Evolutionary conservation across 768 basidiomycete genomes (phyloP).

Genomic region (Pisolithus orientalis): DNA sequence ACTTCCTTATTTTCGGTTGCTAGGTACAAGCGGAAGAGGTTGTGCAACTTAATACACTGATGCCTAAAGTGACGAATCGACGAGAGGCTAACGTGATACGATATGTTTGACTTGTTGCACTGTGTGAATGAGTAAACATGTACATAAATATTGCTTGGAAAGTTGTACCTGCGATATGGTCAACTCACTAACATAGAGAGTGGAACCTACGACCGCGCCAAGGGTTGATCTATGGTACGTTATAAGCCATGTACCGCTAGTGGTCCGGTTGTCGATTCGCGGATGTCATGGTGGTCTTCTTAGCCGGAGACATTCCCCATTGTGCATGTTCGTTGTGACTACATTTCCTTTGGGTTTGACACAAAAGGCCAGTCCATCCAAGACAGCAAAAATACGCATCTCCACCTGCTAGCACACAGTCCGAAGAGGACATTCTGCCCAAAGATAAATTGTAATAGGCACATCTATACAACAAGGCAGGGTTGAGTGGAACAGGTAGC

Average conservation of each 20-base stretch:
- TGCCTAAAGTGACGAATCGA: too few relatives aligned
- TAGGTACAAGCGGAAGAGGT: too few relatives aligned
- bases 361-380: not conserved
- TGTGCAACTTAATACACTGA: too few relatives aligned
- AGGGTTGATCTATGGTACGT: too few relatives aligned
- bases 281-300: not conserved
- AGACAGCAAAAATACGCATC: not conserved
- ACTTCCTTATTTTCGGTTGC: too few relatives aligned
- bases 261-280: not conserved
- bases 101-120: too few relatives aligned
- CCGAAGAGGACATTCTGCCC: not conserved
- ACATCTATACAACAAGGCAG: not conserved
- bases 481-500: not conserved
- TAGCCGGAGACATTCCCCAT: not conserved
- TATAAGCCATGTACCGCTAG: not conserved
- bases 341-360: not conserved
- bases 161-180: too few relatives aligned
- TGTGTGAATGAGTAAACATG: too few relatives aligned
- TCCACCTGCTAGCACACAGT: not conserved
- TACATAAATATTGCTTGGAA: too few relatives aligned
- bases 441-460: not conserved
- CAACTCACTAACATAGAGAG: too few relatives aligned
- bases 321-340: not conserved
- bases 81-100: too few relatives aligned
- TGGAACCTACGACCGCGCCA: too few relatives aligned